Evolutionary conservation across 192 early-diverging fungal species (phyloP).

Genomic region (Coemansia sp.): DNA sequence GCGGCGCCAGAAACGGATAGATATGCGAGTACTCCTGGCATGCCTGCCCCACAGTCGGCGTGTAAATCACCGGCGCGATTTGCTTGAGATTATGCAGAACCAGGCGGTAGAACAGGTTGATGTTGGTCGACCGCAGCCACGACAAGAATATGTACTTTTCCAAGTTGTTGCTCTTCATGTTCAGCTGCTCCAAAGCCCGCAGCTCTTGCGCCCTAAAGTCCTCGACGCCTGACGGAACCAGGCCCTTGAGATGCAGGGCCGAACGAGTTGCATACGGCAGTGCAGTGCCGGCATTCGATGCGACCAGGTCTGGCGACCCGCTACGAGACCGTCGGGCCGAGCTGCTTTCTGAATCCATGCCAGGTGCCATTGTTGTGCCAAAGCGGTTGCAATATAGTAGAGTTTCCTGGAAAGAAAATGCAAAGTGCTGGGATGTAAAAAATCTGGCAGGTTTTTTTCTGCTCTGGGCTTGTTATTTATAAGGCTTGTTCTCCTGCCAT

Average conservation of each 20-base stretch:
- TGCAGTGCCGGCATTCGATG: conserved; percentile 34
- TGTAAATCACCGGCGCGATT: conserved; percentile 74
- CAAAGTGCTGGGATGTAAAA: neutral
- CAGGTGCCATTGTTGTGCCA: conserved; percentile 1
- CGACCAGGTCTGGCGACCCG: conserved; percentile 31
- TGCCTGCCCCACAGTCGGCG: conserved; percentile 75
- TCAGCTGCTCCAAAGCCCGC: conserved; percentile 68
- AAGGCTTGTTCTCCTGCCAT: no score
- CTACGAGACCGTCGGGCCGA: conserved; percentile 33
- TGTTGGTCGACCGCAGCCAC: conserved; percentile 73
- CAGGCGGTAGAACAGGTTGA: conserved; percentile 79
- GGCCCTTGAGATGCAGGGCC: conserved; percentile 62
- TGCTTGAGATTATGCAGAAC: conserved; percentile 78
- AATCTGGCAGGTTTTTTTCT: neutral
- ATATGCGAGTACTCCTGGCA: conserved; percentile 86
- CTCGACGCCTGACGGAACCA: conserved; percentile 73
- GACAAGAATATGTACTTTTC: conserved; percentile 86
- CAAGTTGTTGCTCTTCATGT: conserved; percentile 64
- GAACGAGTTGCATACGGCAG: conserved; percentile 49
- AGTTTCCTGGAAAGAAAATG: neutral
- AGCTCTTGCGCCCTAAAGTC: conserved; percentile 66
- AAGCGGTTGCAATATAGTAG: neutral
- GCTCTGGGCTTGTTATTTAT: neutral
- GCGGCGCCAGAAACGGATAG: conserved; percentile 75
- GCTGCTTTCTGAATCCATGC: conserved; percentile 23